Conservation (phyloP, 345 rosid genomes). For the Brassica rapa region DNA sequence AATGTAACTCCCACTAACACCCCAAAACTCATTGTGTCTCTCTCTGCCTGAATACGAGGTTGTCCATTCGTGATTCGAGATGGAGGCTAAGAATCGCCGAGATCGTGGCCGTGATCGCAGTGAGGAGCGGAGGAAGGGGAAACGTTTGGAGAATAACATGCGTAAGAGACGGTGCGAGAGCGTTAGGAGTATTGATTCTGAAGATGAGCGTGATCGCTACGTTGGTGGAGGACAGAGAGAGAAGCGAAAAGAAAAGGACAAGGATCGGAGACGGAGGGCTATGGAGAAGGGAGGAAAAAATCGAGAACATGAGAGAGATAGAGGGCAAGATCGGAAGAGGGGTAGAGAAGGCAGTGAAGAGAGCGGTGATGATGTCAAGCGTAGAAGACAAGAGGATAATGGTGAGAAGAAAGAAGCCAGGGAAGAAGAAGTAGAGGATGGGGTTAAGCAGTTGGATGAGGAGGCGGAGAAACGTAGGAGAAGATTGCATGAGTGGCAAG, state of each 20-base stretch:
- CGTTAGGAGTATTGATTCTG: conserved; percentile 55
- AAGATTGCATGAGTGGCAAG: conserved; percentile 98
- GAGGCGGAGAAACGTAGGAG: conserved; percentile 86
- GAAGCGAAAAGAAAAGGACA: conserved; percentile 40
- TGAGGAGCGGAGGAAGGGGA: conserved; percentile 55
- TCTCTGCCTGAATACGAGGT: background rate
- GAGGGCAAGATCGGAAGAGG: conserved; percentile 36
- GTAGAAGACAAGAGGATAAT: conserved; percentile 53
- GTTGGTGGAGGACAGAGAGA: conserved; percentile 44
- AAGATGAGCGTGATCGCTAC: conserved; percentile 44
- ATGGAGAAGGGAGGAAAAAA: conserved; percentile 39
- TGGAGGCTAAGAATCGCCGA: conserved; percentile 44
- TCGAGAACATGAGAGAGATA: conserved; percentile 28
- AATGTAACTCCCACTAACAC: no score
- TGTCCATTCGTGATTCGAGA: background rate
- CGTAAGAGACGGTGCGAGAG: conserved; percentile 47
- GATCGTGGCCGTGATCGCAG: conserved; percentile 43
- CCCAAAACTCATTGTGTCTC: background rate
- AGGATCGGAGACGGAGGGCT: conserved; percentile 41
- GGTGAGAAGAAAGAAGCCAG: conserved; percentile 60
- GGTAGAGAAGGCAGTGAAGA: conserved; percentile 49
- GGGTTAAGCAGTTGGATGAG: conserved; percentile 68
- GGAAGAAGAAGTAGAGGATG: conserved; percentile 84
- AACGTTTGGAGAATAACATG: conserved; percentile 35
- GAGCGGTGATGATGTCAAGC: conserved; percentile 54